Percentiles rank a stretch among this genome's conserved stretches.
Conservation (phyloP, 345 rosid genomes). For the Lepidium aucheri region DNA sequence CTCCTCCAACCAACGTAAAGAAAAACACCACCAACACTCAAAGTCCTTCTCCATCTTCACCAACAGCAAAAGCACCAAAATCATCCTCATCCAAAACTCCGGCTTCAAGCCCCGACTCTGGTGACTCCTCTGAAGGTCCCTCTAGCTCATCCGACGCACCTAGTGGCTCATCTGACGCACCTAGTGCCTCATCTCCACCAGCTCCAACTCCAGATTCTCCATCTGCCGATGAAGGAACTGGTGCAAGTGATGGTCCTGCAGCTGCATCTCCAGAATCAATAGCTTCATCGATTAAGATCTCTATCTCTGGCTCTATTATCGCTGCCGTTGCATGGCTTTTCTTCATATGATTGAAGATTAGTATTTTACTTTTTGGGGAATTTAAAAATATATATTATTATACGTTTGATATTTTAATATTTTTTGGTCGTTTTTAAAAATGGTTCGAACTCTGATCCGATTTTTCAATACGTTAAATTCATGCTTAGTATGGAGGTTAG, state of each 20-base stretch:
- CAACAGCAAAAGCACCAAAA: conserved; percentile 5
- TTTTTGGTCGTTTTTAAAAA: not conserved
- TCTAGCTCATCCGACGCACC: conserved; percentile 19
- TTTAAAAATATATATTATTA: not conserved
- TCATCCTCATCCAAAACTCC: conserved; percentile 7
- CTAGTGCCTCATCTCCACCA: conserved; percentile 23
- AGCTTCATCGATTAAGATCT: conserved; percentile 13
- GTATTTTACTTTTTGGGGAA: not conserved
- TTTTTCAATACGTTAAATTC: conserved; percentile 4
- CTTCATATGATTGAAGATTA: conserved; percentile 12
- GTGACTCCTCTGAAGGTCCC: conserved; percentile 16
- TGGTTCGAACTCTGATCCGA: not conserved
- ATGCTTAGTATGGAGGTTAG: conserved; percentile 18
- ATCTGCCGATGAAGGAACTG: not conserved
- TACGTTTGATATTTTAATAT: not conserved
- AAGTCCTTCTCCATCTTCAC: conserved; percentile 16
- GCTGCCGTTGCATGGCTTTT: conserved; percentile 22
- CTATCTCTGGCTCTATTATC: not conserved
- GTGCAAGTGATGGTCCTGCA: conserved; percentile 8
- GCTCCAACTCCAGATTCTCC: conserved; percentile 29
- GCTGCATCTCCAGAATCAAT: not conserved
- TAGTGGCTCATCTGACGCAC: conserved; percentile 15
- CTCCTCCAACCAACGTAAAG: conserved; percentile 17
- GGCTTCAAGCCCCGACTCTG: conserved; percentile 24
- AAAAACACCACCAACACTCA: conserved; percentile 9